Base-by-base conservation (phyloP, 2,329 filamentous ascomycete genomes). In the Colletotrichum sp. region DNA sequence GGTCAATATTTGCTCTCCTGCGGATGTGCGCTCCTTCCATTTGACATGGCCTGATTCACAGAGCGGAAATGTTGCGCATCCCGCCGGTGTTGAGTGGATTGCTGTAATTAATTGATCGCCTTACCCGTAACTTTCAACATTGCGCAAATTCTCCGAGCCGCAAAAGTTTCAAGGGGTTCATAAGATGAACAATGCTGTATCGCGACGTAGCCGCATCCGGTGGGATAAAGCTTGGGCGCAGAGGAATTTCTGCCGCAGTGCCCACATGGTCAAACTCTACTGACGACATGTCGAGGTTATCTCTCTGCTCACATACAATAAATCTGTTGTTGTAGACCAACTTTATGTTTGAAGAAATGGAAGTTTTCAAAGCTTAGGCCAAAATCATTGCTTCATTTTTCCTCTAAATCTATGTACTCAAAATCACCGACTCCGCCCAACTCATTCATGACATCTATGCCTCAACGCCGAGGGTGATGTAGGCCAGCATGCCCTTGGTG, bases 401-500 rank as follows among this genome's bases (percentile, higher is more conserved):
- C 21, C 26, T 58, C 8, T 16, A 28, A 24, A 26, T 56, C 55
- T 58, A 58, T 28, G 55, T 58, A 58, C 55, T 52, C 13, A 28
- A 28, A 58, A 58, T 58, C 55, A 58, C 55, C 1, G 26, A 8
- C 21, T 58, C 15, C 21, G 15, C 13, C 55, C 16, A 52, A 21
- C 43, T 28, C 55, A 26, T 28, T 58, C 4, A 28, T 2, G 24
- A 18, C 26, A 16, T 28, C 48, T 69, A 73, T 26, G 66, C 71
- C 58, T 73, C 71, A 48, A 73, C 56, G 4, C 71, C 71, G 12
- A 73, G 48, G 9, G 71, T 73, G 26, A 73, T 73, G 58, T 73
- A 73, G 12, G 71, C 71, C 9, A 73, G 66, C 71, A 73, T 73
- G 2, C 71, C 71, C 38, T 73, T 73, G 34, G 71, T 73, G 15